Conservation (phyloP, 225 moss, liverwort and hornwort species). For the Antitrichia curtipendula region DNA sequence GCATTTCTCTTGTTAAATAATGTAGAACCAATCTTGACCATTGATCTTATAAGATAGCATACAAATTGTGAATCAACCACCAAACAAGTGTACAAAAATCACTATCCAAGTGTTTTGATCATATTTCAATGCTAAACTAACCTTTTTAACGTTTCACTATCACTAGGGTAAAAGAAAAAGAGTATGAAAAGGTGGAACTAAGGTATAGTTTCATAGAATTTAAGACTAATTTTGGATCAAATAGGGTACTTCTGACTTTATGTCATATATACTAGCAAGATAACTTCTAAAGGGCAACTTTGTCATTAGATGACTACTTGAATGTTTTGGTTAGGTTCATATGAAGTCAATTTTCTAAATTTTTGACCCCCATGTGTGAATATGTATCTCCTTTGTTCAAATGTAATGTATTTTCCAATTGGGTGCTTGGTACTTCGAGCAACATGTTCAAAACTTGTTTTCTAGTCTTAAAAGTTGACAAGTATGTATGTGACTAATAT, state of each 20-base stretch:
- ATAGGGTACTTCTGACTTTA: not conserved
- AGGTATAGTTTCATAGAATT: not conserved
- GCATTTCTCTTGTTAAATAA: not conserved
- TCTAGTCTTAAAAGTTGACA: not conserved
- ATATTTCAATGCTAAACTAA: not conserved
- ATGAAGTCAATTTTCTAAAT: rapidly evolving
- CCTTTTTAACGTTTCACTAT: not conserved
- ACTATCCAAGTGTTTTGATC: not conserved
- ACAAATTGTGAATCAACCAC: too few species aligned
- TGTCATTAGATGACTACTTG: not conserved
- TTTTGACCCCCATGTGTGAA: not conserved
- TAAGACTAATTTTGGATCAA: not conserved
- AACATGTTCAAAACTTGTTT: not conserved
- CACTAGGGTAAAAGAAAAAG: not conserved
- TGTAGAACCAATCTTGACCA: too few species aligned
- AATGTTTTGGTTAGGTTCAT: not conserved
- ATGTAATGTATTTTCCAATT: not conserved
- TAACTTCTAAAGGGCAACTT: not conserved
- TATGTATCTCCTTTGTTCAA: not conserved
- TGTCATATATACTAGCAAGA: not conserved
- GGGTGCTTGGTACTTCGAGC: too few species aligned
- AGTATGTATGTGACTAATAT: not conserved
- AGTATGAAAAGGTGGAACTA: not conserved
- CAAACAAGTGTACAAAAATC: too few species aligned
- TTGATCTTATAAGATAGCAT: too few species aligned